A percentile compares a stretch with the other conserved stretches of the same genome.
phyloP scores from a whole-genome alignment of 2,329 filamentous ascomycete genomes.

The Cryphonectria radicalis region DNA sequence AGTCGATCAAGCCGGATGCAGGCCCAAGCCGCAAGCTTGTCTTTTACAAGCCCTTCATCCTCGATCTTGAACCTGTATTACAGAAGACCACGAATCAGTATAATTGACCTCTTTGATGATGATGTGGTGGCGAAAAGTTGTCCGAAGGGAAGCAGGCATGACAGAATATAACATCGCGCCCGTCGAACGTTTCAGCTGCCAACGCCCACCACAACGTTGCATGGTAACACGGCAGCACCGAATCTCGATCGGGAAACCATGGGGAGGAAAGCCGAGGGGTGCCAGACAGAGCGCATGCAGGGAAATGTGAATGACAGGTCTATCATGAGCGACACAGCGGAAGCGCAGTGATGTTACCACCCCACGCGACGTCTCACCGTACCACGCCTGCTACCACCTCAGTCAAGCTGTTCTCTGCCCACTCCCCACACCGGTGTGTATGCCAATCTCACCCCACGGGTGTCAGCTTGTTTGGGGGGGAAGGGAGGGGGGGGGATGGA shows the following conservation, averaged over 20 bases:
- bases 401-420: conserved; percentile 18
- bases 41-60: conserved; percentile 48
- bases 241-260: conserved; percentile 23
- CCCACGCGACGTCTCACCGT: conserved; percentile 17
- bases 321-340: conserved; percentile 17
- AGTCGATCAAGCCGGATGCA: conserved; percentile 65
- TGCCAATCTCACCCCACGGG: background rate
- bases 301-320: conserved; percentile 21
- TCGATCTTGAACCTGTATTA: conserved; percentile 57
- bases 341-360: conserved; percentile 1
- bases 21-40: conserved; percentile 56
- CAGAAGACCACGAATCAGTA: background rate
- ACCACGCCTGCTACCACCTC: conserved; percentile 13
- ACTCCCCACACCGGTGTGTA: conserved; percentile 26
- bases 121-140: background rate
- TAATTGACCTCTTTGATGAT: background rate
- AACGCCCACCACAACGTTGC: conserved; percentile 21
- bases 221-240: conserved; percentile 4
- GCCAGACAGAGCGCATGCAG: conserved; percentile 24
- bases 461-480: background rate
- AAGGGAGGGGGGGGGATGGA: no score
- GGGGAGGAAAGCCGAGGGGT: conserved; percentile 16
- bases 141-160: background rate
- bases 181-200: conserved; percentile 31
- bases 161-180: conserved; percentile 25